Evolutionary conservation across 306 rosid species (phyloP), one percentile per base, ranked within the genome.

Genomic region (Prunus mira): DNA sequence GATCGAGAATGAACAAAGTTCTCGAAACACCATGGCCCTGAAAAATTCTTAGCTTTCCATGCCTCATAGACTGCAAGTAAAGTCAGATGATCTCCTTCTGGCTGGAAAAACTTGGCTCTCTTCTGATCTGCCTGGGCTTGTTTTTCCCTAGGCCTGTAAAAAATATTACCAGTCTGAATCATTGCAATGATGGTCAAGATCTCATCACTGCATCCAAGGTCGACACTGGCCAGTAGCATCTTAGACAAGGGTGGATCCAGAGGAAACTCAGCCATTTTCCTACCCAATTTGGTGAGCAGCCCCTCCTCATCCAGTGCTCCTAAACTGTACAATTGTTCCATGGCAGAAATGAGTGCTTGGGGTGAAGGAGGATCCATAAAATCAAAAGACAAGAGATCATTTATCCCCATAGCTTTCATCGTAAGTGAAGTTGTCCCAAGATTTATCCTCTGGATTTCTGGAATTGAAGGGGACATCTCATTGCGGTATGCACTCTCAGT

Each of bases 401-500:
- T 58, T 58, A 58, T 58, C 65, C 65, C 65, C 19, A 58, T 58
- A 27, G 65, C 65, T 24, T 58, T 58, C 65, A 58, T 58, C 1
- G 65, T 58, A 25, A 58, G 65, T 25, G 65, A 24, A 3, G 19
- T 58, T 12, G 1, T 4, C 32, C 65, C 65, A 58, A 58, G 65
- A 58, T 58, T 58, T 58, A 58, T 58, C 65, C 65, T 58, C 30
- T 58, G 65, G 34, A 58, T 58, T 58, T 58, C 34, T 12, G 65
- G 34, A 58, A 58, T 24, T 58, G 65, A 34, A 22, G 65, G 65
- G 65, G 65, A 58, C 65, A 58, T 58, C 32, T 58, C 65, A 58
- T 58, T 58, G 32, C 34, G 65, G 65, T 58, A 58, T 58, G 65
- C 65, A 58, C 65, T 58, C 65, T 58, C 65, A 58, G 65, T 58